Base-by-base conservation (phyloP, 306 rosid species). In the Abrus pulchellus region DNA sequence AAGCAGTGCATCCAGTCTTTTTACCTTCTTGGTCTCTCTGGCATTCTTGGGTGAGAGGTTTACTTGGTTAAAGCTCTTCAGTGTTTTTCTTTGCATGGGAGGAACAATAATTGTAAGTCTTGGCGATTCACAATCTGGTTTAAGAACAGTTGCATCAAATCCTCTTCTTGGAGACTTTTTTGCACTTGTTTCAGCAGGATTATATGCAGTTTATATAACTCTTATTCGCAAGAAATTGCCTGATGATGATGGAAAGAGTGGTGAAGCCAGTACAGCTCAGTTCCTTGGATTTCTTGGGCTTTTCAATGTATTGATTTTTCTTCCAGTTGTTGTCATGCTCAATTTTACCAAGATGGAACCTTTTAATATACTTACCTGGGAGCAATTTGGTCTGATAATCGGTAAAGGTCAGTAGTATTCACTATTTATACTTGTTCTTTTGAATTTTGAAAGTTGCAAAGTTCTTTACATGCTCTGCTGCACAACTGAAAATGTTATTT, bases 1-100 rank as follows among this genome's bases (percentile, higher is more conserved):
- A 76, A 95, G 99, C 91, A 95, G 99, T 80, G 85, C 97, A 70
- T 95, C 98, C 41, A 95, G 99, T 84, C 97, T 93, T 70, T 95
- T 95, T 77, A 95, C 99, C 5, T 95, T 95, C 87, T 79, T 93
- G 97, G 97, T 93, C 63, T 88, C 99, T 40, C 90, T 95, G 38
- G 97, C 87, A 61, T 91, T 93, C 87, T 85, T 95, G 90, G 96
- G 93, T 9, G 99, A 95, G 87, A 89, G 76, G 75, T 95, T 95
- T 81, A 86, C 99, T 14, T 91, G 97, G 98, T 82, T 95, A 80
- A 95, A 95, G 89, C 88, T 95, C 71, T 49, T 83, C 7, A 93
- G 99, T 70, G 98, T 95, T 84, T 89, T 95, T 78, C 99, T 95
- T 79, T 95, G 98, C 84, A 91, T 93, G 99, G 98, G 81, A 78